Base-by-base conservation (phyloP, 768 basidiomycete genomes). In the Boletus sensibilis region DNA sequence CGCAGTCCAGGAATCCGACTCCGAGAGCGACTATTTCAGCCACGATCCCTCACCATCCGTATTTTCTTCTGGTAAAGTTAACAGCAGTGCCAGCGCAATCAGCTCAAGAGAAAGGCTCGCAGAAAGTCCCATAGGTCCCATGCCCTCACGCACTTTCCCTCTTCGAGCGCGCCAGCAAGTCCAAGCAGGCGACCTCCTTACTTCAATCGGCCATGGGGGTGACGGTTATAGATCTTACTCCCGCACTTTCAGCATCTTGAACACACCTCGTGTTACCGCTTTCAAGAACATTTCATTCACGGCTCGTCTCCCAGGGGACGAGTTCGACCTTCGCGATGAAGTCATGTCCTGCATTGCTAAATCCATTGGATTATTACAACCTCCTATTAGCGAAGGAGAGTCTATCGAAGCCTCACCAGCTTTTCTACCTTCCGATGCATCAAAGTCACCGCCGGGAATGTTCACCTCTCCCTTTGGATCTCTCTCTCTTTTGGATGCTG, bases 321-420 rank as follows among this genome's bases (percentile, higher is more conserved):
- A 95, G 21, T 95, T 98, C 62, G 93, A 98, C 69, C 82, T 98
- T n/a, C 84, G 92, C 35, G 92, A 94, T 62, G 94, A 92, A 62
- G 95, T 99, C 33, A 94, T 98, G 93, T 89, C 90, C 1, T 96
- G 93, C 70, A 95, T 99, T 57, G 94, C 96, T 1, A 95, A 96
- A 70, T 96, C 94, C 2, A 98, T 99, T 55, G 97, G 97, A 4
- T 79, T 99, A 13, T 75, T 92, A 23, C 95, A 97, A 60, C 91
- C 94, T 4, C 86, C 93, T 3, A 72, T 90, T 20, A 89, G 86
- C 53, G 85, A 81, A 40, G 78, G 75, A 44, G 85, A 84, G 37
- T 89, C 87, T 2, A 72, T 80, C 3, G 86, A 87, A 59, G 79
- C 81, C 3, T 89, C 88, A 0, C 89, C 90, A 40, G 78, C 79